Base-by-base conservation (phyloP, 1,284 basidiomycete genomes). In the Sphagnurus paluster region DNA sequence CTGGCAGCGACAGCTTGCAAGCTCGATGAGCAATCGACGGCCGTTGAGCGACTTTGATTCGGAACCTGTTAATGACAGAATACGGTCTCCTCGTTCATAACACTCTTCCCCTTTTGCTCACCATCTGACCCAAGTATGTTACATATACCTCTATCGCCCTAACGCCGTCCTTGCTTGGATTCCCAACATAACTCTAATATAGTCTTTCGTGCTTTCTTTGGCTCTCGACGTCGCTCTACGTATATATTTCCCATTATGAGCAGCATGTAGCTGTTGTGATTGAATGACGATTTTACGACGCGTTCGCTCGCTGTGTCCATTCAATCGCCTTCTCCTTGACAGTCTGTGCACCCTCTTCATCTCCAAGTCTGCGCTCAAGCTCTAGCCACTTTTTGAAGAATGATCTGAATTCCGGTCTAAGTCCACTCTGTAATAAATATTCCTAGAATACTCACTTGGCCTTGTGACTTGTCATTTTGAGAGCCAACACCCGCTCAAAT, bases 301-400 rank as follows among this genome's bases (percentile, higher is more conserved):
- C 55, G 55, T 68, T 66, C 51, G 71, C 73, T 59, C 67, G 75
- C 62, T 81, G 84, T 55, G 87, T 89, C 93, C 93, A 98, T 65
- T 90, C 89, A 47, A 92, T 73, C 5, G 96, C 97, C 63, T 87
- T 89, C 53, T 82, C 74, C 71, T 98, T 94, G 29, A 98, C 97
- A 29, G 67, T 64, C 23, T 82, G 78, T 39, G 85, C 86, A 19
- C 95, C 94, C 38, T 86, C 82, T 48, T 88, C 88, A 59, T 97
- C 91, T 1, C 97, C 97, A 45, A 94, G 71, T 54, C 83, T 79
- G 57, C 83, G 82, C 68, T 99, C 97, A 36, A 98, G 70, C 48
- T 86, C 85, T 30, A 99, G 75, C 93, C 96, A 98, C 68, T 98
- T 98, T 69, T 99, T 99, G 80, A 98, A 97, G 65, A 96, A 86